Evolutionary conservation across 129 eudicot genomes (phyloP).

Genomic region (Solidago caesia): DNA sequence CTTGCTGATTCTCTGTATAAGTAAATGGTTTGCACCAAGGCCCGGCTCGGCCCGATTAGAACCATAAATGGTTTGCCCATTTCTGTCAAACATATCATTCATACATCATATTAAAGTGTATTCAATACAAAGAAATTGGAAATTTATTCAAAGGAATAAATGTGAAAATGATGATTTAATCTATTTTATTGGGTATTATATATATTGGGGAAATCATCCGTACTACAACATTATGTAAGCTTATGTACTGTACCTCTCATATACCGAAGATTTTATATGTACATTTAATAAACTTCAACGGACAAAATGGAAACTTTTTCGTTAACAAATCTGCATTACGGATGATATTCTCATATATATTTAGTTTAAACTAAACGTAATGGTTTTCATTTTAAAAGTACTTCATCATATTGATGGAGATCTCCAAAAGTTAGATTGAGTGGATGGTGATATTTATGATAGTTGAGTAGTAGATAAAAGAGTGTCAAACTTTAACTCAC

Average conservation of each 20-base stretch:
- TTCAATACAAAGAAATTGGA: slow-evolving; percentile 3
- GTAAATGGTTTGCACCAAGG: neutral
- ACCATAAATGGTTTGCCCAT: no score
- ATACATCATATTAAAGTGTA: neutral
- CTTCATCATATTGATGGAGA: neutral
- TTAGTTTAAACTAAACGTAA: no score
- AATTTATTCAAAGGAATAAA: neutral
- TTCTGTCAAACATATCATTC: neutral
- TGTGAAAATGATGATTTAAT: neutral
- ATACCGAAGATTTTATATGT: neutral
- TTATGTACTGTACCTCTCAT: neutral
- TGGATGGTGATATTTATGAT: slow-evolving; percentile 4
- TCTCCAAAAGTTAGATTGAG: slow-evolving; percentile 23
- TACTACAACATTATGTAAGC: neutral
- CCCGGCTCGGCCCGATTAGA: no score
- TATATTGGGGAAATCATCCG: no score
- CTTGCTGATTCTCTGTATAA: neutral
- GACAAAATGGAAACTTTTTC: no score
- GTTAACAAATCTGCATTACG: no score
- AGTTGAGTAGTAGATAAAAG: neutral
- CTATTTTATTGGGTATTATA: no score
- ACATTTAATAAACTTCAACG: neutral
- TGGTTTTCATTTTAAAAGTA: neutral
- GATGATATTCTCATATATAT: no score
- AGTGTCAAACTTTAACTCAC: slow-evolving; percentile 17